These are phyloP conservation scores for Ceratocystis diversiconidia DNA, from an alignment of 2,329 filamentous ascomycete genomes.

Conservation along the genomic window DNA sequence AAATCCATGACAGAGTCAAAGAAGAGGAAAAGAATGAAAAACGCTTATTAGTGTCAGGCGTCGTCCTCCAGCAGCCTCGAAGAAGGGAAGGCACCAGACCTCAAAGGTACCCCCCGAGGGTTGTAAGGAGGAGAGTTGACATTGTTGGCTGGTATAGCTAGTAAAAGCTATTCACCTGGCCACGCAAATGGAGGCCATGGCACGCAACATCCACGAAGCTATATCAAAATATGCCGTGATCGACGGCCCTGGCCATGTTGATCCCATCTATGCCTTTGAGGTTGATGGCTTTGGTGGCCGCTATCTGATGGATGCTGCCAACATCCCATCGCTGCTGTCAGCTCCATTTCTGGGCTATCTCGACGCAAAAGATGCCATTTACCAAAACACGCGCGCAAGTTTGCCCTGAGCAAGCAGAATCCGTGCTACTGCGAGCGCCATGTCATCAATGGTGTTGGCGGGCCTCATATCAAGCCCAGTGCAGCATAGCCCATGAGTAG, in stretches of 20 bases:
- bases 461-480: conserved; percentile 46
- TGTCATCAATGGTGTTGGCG: conserved; percentile 59
- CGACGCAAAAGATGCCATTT: conserved; percentile 45
- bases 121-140: too few relatives aligned
- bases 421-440: conserved; percentile 60
- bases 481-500: conserved; percentile 43
- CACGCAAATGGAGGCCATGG: conserved; percentile 41
- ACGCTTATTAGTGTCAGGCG: too few relatives aligned
- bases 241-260: conserved; percentile 28
- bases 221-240: conserved; percentile 61
- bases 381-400: conserved; percentile 63
- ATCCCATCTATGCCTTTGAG: conserved; percentile 60
- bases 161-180: conserved; percentile 23
- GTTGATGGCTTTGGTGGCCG: conserved; percentile 57
- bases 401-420: conserved; percentile 62
- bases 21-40: too few relatives aligned
- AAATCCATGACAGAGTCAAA: too few relatives aligned
- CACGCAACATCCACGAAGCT: conserved; percentile 49
- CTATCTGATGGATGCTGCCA: conserved; percentile 59
- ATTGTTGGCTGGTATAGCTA: too few relatives aligned
- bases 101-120: too few relatives aligned
- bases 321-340: conserved; percentile 52
- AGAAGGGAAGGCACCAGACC: too few relatives aligned
- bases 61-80: too few relatives aligned
- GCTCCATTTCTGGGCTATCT: conserved; percentile 51